phyloP scores from a whole-genome alignment of 305 asterid species.

The Solanum hybrid region DNA sequence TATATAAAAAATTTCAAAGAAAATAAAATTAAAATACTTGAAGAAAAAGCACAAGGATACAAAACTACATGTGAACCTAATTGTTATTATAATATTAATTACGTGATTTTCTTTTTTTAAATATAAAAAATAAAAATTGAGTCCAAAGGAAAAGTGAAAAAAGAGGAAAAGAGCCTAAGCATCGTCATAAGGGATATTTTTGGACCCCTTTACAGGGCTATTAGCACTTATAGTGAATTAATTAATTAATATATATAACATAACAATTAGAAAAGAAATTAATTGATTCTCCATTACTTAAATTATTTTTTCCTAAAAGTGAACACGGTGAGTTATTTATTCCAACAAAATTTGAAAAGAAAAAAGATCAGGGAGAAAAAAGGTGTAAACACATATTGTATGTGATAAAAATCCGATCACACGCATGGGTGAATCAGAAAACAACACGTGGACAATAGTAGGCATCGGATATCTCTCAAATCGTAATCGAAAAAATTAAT shows the following conservation, averaged over 20 bases:
- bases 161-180: not conserved
- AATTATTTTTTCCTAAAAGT: not conserved
- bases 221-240: not conserved
- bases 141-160: not conserved
- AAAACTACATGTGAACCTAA: not conserved
- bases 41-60: not conserved
- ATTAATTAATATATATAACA: too few relatives aligned
- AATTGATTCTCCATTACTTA: not conserved
- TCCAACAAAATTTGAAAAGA: too few relatives aligned
- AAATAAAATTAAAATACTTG: too few relatives aligned
- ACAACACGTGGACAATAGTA: too few relatives aligned
- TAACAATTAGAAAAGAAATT: not conserved
- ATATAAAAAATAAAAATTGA: too few relatives aligned
- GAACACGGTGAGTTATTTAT: not conserved
- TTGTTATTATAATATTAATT: too few relatives aligned
- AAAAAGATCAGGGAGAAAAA: too few relatives aligned
- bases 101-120: not conserved
- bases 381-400: too few relatives aligned
- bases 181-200: not conserved
- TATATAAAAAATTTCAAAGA: not conserved
- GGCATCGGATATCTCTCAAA: too few relatives aligned
- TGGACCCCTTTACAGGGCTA: not conserved
- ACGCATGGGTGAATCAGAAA: too few relatives aligned
- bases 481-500: rapidly evolving
- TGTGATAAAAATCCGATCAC: not conserved